Evolutionary conservation across 2,329 filamentous ascomycete genomes (phyloP).

Genomic region (Ciborinia camelliae): DNA sequence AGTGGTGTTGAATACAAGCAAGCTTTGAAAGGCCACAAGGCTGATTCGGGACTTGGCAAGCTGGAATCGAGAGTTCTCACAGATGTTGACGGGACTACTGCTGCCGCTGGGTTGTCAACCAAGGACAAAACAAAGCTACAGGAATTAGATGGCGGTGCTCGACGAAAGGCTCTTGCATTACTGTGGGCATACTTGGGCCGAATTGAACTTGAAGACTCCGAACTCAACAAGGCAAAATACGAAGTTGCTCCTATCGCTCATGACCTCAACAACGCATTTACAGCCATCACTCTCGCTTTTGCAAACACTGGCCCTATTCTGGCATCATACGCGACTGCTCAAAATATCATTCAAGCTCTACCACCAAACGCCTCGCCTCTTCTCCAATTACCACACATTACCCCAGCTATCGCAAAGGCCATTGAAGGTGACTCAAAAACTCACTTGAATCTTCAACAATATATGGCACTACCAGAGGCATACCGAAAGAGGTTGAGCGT

Average conservation of each 20-base stretch:
- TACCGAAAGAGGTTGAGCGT: slow-evolving; percentile 70
- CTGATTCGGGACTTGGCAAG: slow-evolving; percentile 76
- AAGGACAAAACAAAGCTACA: slow-evolving; percentile 77
- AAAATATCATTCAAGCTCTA: slow-evolving; percentile 86
- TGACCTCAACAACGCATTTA: slow-evolving; percentile 80
- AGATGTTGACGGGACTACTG: slow-evolving; percentile 50
- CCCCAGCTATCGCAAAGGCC: slow-evolving; percentile 58
- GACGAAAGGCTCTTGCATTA: slow-evolving; percentile 82
- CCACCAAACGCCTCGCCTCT: slow-evolving; percentile 81
- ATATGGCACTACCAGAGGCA: slow-evolving; percentile 78
- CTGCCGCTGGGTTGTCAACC: slow-evolving; percentile 57
- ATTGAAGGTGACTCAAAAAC: slow-evolving; percentile 73
- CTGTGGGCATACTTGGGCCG: slow-evolving; percentile 95
- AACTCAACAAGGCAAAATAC: slow-evolving; percentile 81
- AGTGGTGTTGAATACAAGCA: slow-evolving; percentile 81
- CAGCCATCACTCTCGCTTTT: slow-evolving; percentile 82
- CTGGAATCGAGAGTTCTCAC: slow-evolving; percentile 78
- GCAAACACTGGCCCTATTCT: slow-evolving; percentile 79
- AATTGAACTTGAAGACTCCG: slow-evolving; percentile 74
- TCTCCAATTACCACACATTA: slow-evolving; percentile 87
- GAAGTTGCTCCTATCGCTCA: slow-evolving; percentile 85
- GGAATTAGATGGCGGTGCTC: slow-evolving; percentile 73
- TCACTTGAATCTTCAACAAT: slow-evolving; percentile 77
- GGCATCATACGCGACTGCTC: slow-evolving; percentile 75
- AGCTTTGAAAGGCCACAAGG: slow-evolving; percentile 71